phyloP scores from a whole-genome alignment of 192 early-diverging fungal genomes.

The Gryganskiella cystojenkinii region DNA sequence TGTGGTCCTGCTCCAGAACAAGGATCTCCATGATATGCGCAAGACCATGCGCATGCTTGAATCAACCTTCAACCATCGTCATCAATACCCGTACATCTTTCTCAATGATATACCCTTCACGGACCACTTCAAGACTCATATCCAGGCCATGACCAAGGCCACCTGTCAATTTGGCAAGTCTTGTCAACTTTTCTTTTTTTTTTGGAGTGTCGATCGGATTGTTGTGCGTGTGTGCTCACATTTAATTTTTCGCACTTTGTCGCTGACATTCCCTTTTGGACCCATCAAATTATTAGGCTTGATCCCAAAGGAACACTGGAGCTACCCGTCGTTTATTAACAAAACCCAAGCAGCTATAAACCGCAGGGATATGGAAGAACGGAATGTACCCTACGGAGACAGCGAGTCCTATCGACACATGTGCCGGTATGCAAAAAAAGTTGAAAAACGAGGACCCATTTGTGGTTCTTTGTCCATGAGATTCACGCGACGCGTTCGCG shows the following conservation, averaged over 20 bases:
- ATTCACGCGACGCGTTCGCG: neutral
- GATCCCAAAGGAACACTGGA: constrained; percentile 78
- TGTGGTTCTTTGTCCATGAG: constrained; percentile 46
- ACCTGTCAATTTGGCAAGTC: constrained; percentile 29
- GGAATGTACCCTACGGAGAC: constrained; percentile 76
- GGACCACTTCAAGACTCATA: constrained; percentile 72
- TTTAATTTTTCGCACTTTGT: neutral
- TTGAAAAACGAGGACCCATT: too few relatives aligned
- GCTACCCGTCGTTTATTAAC: constrained; percentile 78
- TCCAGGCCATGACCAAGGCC: constrained; percentile 43
- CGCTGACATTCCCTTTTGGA: neutral
- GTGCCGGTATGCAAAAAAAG: too few relatives aligned
- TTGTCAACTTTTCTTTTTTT: neutral
- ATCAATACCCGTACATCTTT: constrained; percentile 88
- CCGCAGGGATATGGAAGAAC: constrained; percentile 67
- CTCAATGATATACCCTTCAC: constrained; percentile 83
- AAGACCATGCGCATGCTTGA: constrained; percentile 78
- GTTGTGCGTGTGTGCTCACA: neutral
- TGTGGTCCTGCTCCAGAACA: constrained; percentile 79
- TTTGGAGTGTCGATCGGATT: too few relatives aligned
- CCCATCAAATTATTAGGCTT: constrained; percentile 58
- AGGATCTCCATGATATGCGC: constrained; percentile 71
- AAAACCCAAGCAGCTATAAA: constrained; percentile 67
- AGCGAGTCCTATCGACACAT: constrained; percentile 88
- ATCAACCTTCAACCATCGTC: constrained; percentile 75